Percentiles rank a stretch among this genome's conserved stretches.
Evolutionary conservation across 2,329 filamentous ascomycete genomes (phyloP).

Genomic region (Orbilia oligospora): DNA sequence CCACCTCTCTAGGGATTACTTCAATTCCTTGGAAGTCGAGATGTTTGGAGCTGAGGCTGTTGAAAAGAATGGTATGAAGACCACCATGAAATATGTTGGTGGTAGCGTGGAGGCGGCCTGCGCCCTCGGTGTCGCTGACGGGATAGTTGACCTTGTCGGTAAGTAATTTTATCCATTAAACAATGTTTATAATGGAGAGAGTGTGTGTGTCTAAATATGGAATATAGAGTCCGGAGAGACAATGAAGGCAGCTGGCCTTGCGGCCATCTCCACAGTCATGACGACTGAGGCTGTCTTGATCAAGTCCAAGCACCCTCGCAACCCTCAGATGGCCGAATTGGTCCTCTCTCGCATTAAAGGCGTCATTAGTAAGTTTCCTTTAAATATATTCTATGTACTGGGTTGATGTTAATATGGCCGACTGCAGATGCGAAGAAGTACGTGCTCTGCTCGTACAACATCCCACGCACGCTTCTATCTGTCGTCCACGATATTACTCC

Average conservation of each 20-base stretch:
- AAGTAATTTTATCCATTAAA: conserved; percentile 67
- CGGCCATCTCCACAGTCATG: conserved; percentile 93
- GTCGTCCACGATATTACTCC: conserved; percentile 84
- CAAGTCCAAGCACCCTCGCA: conserved; percentile 86
- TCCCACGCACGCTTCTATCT: conserved; percentile 78
- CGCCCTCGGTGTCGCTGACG: conserved; percentile 93
- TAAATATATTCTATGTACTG: conserved; percentile 47
- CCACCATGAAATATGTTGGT: conserved; percentile 92
- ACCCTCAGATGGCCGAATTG: conserved; percentile 83
- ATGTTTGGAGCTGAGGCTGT: conserved; percentile 69
- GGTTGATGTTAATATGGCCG: neutral
- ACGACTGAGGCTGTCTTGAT: conserved; percentile 90
- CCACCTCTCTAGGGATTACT: conserved; percentile 85
- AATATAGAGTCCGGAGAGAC: conserved; percentile 91
- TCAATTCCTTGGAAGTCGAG: conserved; percentile 74
- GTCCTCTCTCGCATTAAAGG: conserved; percentile 89
- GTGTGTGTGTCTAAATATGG: conserved; percentile 31
- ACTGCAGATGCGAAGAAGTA: conserved; percentile 83
- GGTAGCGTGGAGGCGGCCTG: conserved; percentile 98
- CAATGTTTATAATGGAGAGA: neutral
- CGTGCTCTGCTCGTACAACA: conserved; percentile 96
- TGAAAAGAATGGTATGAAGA: conserved; percentile 75
- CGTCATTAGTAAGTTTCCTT: conserved; percentile 79
- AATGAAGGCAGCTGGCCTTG: conserved; percentile 94
- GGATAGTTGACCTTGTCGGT: conserved; percentile 98